A percentile compares a stretch with the other conserved stretches of the same genome.
Evolutionary conservation across 805 yeast species (phyloP).

Genomic region (Starmerella davenportii): DNA sequence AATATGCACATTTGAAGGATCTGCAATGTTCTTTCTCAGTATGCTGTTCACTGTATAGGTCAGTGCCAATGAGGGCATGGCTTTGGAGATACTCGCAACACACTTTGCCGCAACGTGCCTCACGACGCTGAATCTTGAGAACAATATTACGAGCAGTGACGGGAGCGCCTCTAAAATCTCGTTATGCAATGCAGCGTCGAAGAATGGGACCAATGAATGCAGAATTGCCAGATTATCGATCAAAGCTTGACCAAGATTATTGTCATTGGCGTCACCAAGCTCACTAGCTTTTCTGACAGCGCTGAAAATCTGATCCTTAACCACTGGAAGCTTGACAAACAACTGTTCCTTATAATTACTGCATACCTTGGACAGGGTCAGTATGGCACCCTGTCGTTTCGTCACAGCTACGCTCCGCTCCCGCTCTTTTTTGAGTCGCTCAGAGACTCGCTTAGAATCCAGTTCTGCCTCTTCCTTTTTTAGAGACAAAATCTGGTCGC

Average conservation of each 20-base stretch:
- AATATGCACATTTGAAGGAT: constrained; percentile 47
- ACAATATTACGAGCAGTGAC: constrained; percentile 34
- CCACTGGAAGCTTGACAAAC: constrained; percentile 47
- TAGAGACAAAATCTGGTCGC: constrained; percentile 47
- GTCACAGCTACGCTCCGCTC: constrained; percentile 39
- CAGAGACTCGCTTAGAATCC: constrained; percentile 41
- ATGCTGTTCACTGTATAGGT: constrained; percentile 61
- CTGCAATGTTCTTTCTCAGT: constrained; percentile 54
- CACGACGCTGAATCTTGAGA: constrained; percentile 60
- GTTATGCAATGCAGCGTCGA: constrained; percentile 32
- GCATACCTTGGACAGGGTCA: constrained; percentile 46
- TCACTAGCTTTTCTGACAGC: constrained; percentile 28
- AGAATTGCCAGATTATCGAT: constrained; percentile 76
- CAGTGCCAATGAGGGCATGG: constrained; percentile 51
- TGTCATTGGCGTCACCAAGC: constrained; percentile 19
- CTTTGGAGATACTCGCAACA: constrained; percentile 58
- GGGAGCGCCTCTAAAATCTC: constrained; percentile 33
- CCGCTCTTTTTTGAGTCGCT: constrained; percentile 33
- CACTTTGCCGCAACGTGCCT: constrained; percentile 84
- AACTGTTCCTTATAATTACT: constrained; percentile 34
- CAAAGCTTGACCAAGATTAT: constrained; percentile 36
- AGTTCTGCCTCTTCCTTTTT: constrained; percentile 27
- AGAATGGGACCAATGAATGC: constrained; percentile 49
- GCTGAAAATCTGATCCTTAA: constrained; percentile 45
- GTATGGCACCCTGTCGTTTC: constrained; percentile 69